Evolutionary conservation across 768 basidiomycete genomes (phyloP), one percentile per base, ranked within the genome.

Genomic region (Leccinum longicurvipes): DNA sequence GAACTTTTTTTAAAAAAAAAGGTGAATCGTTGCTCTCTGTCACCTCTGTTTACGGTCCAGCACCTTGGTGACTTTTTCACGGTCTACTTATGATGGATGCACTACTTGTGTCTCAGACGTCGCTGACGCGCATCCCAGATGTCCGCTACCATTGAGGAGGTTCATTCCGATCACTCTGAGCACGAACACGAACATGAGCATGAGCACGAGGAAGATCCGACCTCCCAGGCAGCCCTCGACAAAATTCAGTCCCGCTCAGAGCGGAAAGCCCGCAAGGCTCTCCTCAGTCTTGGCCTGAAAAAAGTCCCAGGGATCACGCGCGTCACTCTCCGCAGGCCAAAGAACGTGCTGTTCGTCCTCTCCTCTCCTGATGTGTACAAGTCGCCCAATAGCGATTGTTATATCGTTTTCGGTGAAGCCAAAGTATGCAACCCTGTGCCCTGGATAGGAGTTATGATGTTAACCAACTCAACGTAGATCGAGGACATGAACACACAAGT

Each of bases 391-490:
- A 93, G 92, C 70, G 97, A 99, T 76, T 93, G 90, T 75, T 98
- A 99, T 81, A 93, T 99, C 71, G 94, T 99, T 60, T 99, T 98
- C 66, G 97, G 97, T 61, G 97, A 98, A 80, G 95, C 91, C 53
- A 93, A 93, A 84, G 88, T 88, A 19, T 8, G 47, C 57, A 59
- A 46, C 60, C 58, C 57, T 55, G n/a, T 59, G 19, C 59, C 54
- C 51, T 51, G 23, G 29, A 31, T 24, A 45, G 27, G 17, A 47
- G 17, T 41, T 2, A 3, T 2, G 11, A 17, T 17, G 23, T 27
- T 14, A 11, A 49, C 57, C 55, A 47, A 65, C 29, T 23, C 41
- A 3, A 46, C 34, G 9, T 59, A 91, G 89, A 86, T 91, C 62
- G 92, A 94, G 76, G 91, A 93, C 66, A 87, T 90, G 83, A 91